Percentiles rank a stretch among this genome's conserved stretches.
Conservation (phyloP, 305 asterid species). For the Rubia tinctorum region DNA sequence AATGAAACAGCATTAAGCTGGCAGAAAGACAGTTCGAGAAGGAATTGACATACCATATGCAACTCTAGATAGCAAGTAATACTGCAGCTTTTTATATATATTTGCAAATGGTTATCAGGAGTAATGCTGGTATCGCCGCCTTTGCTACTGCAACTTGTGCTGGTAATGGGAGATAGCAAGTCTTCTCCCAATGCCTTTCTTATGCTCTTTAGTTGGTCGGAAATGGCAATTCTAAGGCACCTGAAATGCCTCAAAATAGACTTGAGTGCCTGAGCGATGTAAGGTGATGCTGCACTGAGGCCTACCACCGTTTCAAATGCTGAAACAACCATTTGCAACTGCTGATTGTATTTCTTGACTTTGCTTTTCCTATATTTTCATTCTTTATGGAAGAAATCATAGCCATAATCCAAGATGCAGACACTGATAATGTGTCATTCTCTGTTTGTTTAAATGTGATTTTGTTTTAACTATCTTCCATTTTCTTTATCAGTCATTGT, state of each 20-base stretch:
- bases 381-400: conserved; percentile 51
- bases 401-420: conserved; percentile 78
- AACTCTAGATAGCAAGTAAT: too few species aligned
- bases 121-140: conserved; percentile 24
- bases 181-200: conserved; percentile 54
- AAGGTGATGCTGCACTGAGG: conserved; percentile 70
- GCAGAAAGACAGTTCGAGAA: too few species aligned
- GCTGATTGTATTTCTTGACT: conserved; percentile 65
- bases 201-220: conserved; percentile 41
- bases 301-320: conserved; percentile 82
- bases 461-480: background rate
- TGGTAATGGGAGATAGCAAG: conserved; percentile 30
- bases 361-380: too few species aligned
- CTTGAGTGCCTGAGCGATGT: conserved; percentile 53
- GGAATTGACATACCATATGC: too few species aligned
- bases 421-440: conserved; percentile 65
- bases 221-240: conserved; percentile 45
- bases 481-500: background rate
- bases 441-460: background rate
- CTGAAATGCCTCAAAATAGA: conserved; percentile 55
- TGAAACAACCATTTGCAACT: conserved; percentile 82
- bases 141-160: conserved; percentile 27
- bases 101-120: too few species aligned
- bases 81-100: too few species aligned
- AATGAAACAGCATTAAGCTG: too few species aligned